These are phyloP conservation scores for Waltiozyma sp. DNA, from an alignment of 1,139 yeast genomes.

Conservation along the genomic window DNA sequence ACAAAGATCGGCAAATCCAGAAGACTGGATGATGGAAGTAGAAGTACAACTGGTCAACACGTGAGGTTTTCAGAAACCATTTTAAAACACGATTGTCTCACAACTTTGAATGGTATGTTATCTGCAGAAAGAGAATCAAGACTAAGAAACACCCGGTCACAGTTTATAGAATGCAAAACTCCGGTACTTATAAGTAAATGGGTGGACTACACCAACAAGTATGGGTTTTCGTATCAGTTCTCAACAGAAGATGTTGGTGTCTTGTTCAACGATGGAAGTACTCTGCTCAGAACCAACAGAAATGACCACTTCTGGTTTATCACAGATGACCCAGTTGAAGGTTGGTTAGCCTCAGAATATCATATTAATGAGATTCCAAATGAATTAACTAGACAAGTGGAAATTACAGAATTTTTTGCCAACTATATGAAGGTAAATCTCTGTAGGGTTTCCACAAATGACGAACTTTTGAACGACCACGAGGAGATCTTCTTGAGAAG, in stretches of 20 bases:
- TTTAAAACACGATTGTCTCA: slow-evolving; percentile 31
- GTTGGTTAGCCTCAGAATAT: slow-evolving; percentile 67
- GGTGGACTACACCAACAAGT: slow-evolving; percentile 96
- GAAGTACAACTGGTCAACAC: slow-evolving; percentile 18
- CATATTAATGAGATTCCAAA: slow-evolving; percentile 44
- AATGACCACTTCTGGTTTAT: slow-evolving; percentile 51
- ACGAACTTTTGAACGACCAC: slow-evolving; percentile 27
- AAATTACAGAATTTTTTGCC: slow-evolving; percentile 75
- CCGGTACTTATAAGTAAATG: slow-evolving; percentile 83
- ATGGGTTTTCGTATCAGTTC: slow-evolving; percentile 89
- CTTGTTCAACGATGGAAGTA: slow-evolving; percentile 71
- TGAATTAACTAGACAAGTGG: slow-evolving; percentile 58
- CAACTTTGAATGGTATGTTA: slow-evolving; percentile 30
- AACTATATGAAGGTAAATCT: slow-evolving; percentile 75
- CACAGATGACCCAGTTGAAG: slow-evolving; percentile 49
- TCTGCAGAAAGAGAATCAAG: slow-evolving; percentile 32
- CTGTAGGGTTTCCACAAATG: slow-evolving; percentile 62
- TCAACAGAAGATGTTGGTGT: slow-evolving; percentile 92
- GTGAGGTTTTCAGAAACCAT: slow-evolving; percentile 24
- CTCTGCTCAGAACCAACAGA: slow-evolving; percentile 60
- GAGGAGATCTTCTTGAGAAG: slow-evolving; percentile 70
- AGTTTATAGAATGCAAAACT: slow-evolving; percentile 30
- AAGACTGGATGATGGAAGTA: slow-evolving; percentile 15
- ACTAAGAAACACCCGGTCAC: slow-evolving; percentile 21
- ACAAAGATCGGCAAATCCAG: slow-evolving; percentile 17